phyloP scores from a whole-genome alignment of 805 yeast genomes.

The Candida ulmi region DNA sequence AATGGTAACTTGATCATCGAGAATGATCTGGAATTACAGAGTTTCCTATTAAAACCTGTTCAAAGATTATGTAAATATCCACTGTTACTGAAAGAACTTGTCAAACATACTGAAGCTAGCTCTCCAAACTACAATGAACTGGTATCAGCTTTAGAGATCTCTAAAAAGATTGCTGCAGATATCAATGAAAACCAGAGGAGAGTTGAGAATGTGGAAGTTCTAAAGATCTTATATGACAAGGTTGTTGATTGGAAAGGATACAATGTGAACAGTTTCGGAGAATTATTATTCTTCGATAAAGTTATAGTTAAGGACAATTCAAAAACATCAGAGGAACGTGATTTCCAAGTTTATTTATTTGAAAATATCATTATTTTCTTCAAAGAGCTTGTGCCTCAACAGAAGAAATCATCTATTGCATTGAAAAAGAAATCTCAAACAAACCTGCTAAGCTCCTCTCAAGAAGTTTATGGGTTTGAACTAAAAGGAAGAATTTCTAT shows the following conservation, averaged over 20 bases:
- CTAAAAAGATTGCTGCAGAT: constrained; percentile 78
- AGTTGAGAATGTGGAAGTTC: constrained; percentile 74
- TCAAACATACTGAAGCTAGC: constrained; percentile 53
- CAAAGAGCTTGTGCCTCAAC: constrained; percentile 44
- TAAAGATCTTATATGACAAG: constrained; percentile 63
- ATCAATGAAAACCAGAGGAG: constrained; percentile 93
- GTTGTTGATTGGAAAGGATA: constrained; percentile 94
- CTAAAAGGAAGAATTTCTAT: constrained; percentile 80
- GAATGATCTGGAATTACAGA: constrained; percentile 84
- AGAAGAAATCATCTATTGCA: constrained; percentile 42
- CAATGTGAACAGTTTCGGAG: constrained; percentile 75
- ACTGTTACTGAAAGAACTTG: constrained; percentile 65
- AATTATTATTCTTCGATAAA: constrained; percentile 65
- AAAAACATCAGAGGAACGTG: constrained; percentile 60
- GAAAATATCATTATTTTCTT: constrained; percentile 64
- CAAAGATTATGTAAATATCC: constrained; percentile 97
- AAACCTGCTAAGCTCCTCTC: constrained; percentile 8
- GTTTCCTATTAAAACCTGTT: constrained; percentile 87
- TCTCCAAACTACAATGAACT: constrained; percentile 63
- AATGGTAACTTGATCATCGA: constrained; percentile 58
- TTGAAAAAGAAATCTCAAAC: constrained; percentile 34
- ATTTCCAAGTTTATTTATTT: constrained; percentile 84
- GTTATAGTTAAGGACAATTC: constrained; percentile 61
- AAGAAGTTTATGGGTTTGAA: constrained; percentile 40
- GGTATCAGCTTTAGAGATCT: constrained; percentile 59